Evolutionary conservation across 176 grass and related monocot genomes (phyloP), one percentile per base, ranked within the genome.

Genomic region (Lolium multiflorum): DNA sequence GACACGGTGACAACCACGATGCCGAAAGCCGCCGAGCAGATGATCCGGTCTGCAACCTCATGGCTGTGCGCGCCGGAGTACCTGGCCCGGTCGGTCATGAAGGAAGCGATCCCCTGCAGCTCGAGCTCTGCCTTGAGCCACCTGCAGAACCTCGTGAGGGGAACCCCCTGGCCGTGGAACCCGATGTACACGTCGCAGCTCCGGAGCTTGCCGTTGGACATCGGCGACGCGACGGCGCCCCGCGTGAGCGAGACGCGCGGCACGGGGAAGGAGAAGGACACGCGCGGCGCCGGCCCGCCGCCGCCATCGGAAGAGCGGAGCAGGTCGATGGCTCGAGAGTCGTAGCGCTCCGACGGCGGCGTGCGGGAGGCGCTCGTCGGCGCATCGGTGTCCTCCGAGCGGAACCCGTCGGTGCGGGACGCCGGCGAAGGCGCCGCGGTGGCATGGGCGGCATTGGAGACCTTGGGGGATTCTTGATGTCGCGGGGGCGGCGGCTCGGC

Each of bases 121-220:
- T 96, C 94, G 9, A 98, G 94, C 84, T 98, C 97, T 1, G 93
- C 86, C 63, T 98, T 98, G 58, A 98, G 90, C 97, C 97, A 98
- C 78, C 87, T 92, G 71, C 93, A 96, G 86, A 98, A 96, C 82
- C 94, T 88, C 44, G 48, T 18, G 54, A 98, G 92, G 41, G 38
- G 6, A 3, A 58, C 81, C 28, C 91, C 87, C 7, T 88, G 89
- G 86, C 94, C 90, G 71, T 96, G 93, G 86, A 91, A 98, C 9
- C 94, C 97, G 55, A 98, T 93, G 84, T 98, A 98, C 5, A 98
- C 92, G 38, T 98, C 93, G 44, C 94, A 98, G 67, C 92, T 92
- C 9, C 92, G 88, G 84, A 98, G 92, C 92, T 96, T 98, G 64
- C 92, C 65, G 71, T 90, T 96, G 56, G 97, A 94, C 48, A 90